Evolutionary conservation across 2,329 filamentous ascomycete genomes (phyloP).

Genomic region (Ceratocystis ficicola): DNA sequence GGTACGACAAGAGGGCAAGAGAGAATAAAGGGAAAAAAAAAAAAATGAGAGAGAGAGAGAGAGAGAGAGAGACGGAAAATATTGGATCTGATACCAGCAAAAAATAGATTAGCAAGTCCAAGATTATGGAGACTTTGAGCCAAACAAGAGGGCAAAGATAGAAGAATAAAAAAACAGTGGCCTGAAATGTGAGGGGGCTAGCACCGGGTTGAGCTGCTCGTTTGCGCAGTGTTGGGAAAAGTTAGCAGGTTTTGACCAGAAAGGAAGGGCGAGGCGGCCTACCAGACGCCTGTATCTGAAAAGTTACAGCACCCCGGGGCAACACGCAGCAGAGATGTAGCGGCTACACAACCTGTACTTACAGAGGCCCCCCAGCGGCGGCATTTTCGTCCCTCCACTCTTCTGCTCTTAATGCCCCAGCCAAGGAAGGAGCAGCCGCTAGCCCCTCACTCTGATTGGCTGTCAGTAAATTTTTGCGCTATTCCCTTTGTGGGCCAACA

Average conservation of each 20-base stretch:
- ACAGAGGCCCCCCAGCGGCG: background rate
- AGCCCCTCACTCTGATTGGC: background rate
- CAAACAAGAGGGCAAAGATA: background rate
- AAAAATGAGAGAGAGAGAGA: constrained; percentile 1
- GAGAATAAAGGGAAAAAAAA: background rate
- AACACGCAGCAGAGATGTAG: too few relatives aligned
- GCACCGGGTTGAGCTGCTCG: constrained; percentile 9
- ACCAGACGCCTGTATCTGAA: background rate
- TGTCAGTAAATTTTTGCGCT: constrained; percentile 9
- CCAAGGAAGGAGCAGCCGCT: constrained; percentile 16
- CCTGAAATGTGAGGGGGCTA: constrained; percentile 19
- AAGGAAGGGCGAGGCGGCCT: constrained; percentile 20
- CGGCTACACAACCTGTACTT: background rate
- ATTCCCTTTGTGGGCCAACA: background rate
- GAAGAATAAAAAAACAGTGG: background rate
- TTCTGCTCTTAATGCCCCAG: background rate
- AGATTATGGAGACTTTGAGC: constrained; percentile 9
- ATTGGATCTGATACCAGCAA: constrained; percentile 13
- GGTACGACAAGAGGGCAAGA: background rate
- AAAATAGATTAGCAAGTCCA: constrained; percentile 5
- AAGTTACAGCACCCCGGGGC: background rate
- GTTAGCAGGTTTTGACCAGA: constrained; percentile 12
- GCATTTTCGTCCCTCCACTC: background rate
- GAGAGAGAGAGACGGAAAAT: constrained; percentile 8
- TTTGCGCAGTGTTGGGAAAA: background rate